Conservation (phyloP, 805 yeast species). For the Cyberlindnera veronae region DNA sequence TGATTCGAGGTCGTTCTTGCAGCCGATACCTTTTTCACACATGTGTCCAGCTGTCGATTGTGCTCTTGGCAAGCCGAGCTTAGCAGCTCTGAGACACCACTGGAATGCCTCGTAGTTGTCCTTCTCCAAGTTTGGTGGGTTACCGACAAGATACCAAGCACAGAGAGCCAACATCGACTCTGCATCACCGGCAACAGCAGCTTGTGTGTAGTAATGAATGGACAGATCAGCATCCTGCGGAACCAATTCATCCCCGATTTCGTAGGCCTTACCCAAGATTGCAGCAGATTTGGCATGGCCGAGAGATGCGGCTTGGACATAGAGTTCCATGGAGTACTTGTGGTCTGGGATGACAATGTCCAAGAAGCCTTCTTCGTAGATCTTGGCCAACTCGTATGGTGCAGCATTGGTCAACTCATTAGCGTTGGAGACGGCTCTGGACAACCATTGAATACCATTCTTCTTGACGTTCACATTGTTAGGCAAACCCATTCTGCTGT, state of each 20-base stretch:
- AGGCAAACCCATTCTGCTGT: slow-evolving; percentile 79
- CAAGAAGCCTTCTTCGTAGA: slow-evolving; percentile 76
- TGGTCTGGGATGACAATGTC: slow-evolving; percentile 85
- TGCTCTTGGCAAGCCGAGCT: slow-evolving; percentile 70
- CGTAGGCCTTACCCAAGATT: slow-evolving; percentile 78
- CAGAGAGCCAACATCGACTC: slow-evolving; percentile 90
- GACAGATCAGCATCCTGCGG: slow-evolving; percentile 80
- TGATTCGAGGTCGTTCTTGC: slow-evolving; percentile 50
- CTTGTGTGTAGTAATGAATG: slow-evolving; percentile 88
- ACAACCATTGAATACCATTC: slow-evolving; percentile 89
- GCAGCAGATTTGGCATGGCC: slow-evolving; percentile 82
- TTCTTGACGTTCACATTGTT: slow-evolving; percentile 66
- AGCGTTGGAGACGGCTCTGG: slow-evolving; percentile 82
- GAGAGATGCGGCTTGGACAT: slow-evolving; percentile 83
- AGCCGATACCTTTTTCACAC: slow-evolving; percentile 84
- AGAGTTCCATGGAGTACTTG: slow-evolving; percentile 80
- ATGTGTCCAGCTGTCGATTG: slow-evolving; percentile 83
- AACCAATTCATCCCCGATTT: slow-evolving; percentile 60
- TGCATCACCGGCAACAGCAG: slow-evolving; percentile 85
- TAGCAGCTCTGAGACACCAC: slow-evolving; percentile 91
- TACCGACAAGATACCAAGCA: slow-evolving; percentile 95
- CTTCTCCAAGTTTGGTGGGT: slow-evolving; percentile 72
- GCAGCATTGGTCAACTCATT: slow-evolving; percentile 87
- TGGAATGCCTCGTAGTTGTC: slow-evolving; percentile 87
- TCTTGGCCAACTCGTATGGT: slow-evolving; percentile 86